Evolutionary conservation across 148 eudicot species (phyloP).

Genomic region (Limonium bicolor): DNA sequence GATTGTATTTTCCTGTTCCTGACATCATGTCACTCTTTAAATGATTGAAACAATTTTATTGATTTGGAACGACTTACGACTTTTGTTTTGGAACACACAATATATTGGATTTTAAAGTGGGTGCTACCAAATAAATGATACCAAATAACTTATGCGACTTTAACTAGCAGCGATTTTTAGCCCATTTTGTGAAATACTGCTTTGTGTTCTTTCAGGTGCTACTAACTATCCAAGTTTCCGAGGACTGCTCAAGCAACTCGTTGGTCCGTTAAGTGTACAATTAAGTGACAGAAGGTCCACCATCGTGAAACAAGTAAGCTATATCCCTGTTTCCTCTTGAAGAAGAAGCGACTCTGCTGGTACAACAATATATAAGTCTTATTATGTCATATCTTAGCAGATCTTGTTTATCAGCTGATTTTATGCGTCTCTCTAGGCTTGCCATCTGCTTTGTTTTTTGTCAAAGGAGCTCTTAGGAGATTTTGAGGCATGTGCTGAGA

Average conservation of each 20-base stretch:
- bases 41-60: no score
- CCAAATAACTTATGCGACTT: no score
- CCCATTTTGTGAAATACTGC: no score
- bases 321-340: neutral
- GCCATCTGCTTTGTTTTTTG: conserved; percentile 67
- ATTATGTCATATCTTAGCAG: neutral
- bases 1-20: no score
- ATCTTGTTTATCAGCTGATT: neutral
- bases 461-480: conserved; percentile 99
- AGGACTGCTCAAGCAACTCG: conserved; percentile 81
- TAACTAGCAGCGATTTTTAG: no score
- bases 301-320: conserved; percentile 79
- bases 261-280: conserved; percentile 74
- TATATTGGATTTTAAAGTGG: no score
- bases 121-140: no score
- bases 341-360: neutral
- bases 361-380: neutral
- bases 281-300: conserved; percentile 88
- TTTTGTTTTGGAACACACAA: no score
- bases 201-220: conserved; percentile 45
- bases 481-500: conserved; percentile 93
- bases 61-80: no score
- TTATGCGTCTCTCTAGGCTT: conserved; percentile 39
- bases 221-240: conserved; percentile 82
- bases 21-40: no score